phyloP scores from a whole-genome alignment of 805 yeast species.

The Barnettozyma sucrosica region DNA sequence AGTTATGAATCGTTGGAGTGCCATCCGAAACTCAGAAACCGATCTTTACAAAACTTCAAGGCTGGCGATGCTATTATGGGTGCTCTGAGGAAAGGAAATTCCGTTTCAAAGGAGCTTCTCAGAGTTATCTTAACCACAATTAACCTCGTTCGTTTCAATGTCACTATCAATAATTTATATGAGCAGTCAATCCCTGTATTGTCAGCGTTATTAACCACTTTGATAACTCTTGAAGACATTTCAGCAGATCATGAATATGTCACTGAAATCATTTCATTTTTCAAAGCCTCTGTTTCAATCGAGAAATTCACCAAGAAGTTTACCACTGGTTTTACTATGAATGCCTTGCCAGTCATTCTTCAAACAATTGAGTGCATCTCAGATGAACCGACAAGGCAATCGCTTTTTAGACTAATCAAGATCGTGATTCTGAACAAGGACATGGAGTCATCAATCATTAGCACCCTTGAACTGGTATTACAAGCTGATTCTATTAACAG shows the following conservation, averaged over 20 bases:
- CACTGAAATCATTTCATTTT: slow-evolving; percentile 13
- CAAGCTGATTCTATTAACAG: slow-evolving; percentile 16
- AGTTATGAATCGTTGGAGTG: slow-evolving; percentile 32
- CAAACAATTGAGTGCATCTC: background rate
- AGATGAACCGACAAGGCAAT: slow-evolving; percentile 1
- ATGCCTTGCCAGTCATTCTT: slow-evolving; percentile 18
- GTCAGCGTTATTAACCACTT: slow-evolving; percentile 19
- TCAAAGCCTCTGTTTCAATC: slow-evolving; percentile 7
- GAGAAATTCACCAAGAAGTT: slow-evolving; percentile 21
- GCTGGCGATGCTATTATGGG: slow-evolving; percentile 32
- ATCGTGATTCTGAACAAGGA: slow-evolving; percentile 27
- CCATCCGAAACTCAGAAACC: slow-evolving; percentile 33
- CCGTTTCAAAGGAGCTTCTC: background rate
- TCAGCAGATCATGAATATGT: background rate
- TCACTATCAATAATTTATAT: slow-evolving; percentile 8
- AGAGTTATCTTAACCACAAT: slow-evolving; percentile 10
- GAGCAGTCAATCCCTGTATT: slow-evolving; percentile 16
- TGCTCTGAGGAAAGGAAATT: slow-evolving; percentile 18
- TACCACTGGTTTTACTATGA: slow-evolving; percentile 13
- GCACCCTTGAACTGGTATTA: slow-evolving; percentile 29
- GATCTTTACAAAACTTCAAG: slow-evolving; percentile 36
- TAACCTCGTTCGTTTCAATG: slow-evolving; percentile 15
- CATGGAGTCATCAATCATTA: slow-evolving; percentile 20
- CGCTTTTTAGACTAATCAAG: slow-evolving; percentile 19
- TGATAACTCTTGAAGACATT: background rate